Base-by-base conservation (phyloP, 225 moss, liverwort and hornwort genomes). In the Pleurozium schreberi region DNA sequence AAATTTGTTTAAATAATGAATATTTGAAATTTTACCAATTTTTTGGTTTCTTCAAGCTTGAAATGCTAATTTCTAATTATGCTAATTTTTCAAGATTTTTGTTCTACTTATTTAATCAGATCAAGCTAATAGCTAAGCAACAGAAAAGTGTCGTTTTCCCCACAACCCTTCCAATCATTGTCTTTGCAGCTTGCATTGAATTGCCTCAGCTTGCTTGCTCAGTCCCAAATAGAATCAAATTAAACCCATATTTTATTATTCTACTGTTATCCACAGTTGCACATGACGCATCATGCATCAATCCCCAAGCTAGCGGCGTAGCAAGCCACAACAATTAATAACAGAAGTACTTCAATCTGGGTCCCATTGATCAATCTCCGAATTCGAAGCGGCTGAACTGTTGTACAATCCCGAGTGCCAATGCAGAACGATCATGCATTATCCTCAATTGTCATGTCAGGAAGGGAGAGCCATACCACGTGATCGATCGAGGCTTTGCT, bases 111-210 rank as follows among this genome's bases (percentile, higher is more conserved):
- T 50, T 75, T 52, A 75, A 65, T 87, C 91, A 23, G 63, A 31
- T 63, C 14, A 31, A 63, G 63, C 63, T 30, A 11, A 88, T 14
- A 63, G 63, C 63, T 30, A 11, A 88, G 55, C 62, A 90, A 92
- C 42, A 90, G 87, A 11, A 62, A 13, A 22, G 76, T 85, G 84
- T 70, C 88, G 58, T 91, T 91, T 87, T 67, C 90, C 89, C 90
- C 89, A 52, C 89, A 89, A 85, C 88, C 87, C 38, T 55, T 42
- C 30, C 94, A 94, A 47, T 77, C 85, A 87, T 91, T 90, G 36
- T 91, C 88, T 82, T 90, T 59, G 88, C 90, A 90, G 91, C 52
- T 75, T 67, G n/a, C n/a, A n/a, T n/a, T n/a, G n/a, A n/a, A n/a
- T n/a, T n/a, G 80, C n/a, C 49, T 59, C 63, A 82, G 63, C 66